Conservation (phyloP, 768 basidiomycete genomes). For the Boletus vinaceobasis region DNA sequence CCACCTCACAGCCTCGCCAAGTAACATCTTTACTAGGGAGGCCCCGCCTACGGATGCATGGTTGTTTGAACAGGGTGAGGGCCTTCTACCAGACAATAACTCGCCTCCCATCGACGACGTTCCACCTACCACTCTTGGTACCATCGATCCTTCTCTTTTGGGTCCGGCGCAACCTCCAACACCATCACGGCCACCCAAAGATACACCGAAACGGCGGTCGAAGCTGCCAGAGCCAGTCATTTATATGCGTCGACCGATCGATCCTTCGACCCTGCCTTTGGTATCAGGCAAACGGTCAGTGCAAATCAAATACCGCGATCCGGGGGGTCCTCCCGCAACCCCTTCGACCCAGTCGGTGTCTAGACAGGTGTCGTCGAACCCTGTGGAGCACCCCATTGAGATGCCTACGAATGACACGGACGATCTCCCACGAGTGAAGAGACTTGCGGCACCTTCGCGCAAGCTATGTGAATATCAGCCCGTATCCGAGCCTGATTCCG, state of each 20-base stretch:
- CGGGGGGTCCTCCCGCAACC: not conserved
- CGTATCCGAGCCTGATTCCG: slow-evolving; percentile 13
- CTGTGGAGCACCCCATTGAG: not conserved
- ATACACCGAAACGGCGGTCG: slow-evolving; percentile 3
- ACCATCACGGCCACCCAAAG: not conserved
- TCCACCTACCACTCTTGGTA: slow-evolving; percentile 5
- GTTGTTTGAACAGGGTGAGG: slow-evolving; percentile 7
- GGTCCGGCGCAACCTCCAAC: slow-evolving; percentile 9
- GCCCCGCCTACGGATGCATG: not conserved
- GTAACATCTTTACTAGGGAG: not conserved
- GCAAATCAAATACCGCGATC: slow-evolving; percentile 31
- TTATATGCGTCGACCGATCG: slow-evolving; percentile 29
- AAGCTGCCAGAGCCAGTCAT: slow-evolving; percentile 26
- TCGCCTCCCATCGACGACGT: not conserved
- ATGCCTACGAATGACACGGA: not conserved
- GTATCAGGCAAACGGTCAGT: slow-evolving; percentile 23
- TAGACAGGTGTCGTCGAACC: not conserved
- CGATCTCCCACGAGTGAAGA: not conserved
- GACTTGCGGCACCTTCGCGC: slow-evolving; percentile 12
- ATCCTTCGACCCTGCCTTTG: slow-evolving; percentile 19
- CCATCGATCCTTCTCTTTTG: slow-evolving; percentile 33
- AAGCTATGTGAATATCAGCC: slow-evolving; percentile 11
- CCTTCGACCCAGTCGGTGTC: not conserved
- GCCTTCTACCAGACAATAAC: not conserved
- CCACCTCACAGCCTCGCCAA: slow-evolving; percentile 3